Base-by-base conservation (phyloP, 2,329 filamentous ascomycete species). In the Lasiodiplodia sp. region DNA sequence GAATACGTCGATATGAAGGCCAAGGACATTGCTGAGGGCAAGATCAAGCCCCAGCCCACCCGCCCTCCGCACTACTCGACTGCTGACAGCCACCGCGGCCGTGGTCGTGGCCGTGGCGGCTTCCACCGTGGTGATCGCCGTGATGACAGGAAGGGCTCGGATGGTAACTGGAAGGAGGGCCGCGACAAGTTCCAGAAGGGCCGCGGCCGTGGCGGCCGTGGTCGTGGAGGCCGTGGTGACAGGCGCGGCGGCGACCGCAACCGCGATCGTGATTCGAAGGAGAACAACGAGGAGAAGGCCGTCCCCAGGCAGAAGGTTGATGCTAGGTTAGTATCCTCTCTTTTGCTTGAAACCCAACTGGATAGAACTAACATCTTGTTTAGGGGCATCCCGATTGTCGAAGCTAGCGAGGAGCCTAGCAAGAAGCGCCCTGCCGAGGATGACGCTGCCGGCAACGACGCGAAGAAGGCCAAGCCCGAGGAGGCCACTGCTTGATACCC, bases 1-100 rank as follows among this genome's bases (percentile, higher is more conserved):
- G 91, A 89, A 21, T 99, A 99, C 80, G 91, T 92, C 72, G 79
- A 82, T 67, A 78, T 77, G 76, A 85, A 85, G 78, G 79, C 79
- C 71, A 72, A 82, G 68, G 80, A 80, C 68, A 84, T 84, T 72
- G 76, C 78, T 62, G 79, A 81, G 8, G 79, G 80, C 66, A 80
- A 76, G 69, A 76, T 83, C 71, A 74, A 78, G 74, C 74, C 77
- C 12, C 65, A 67, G 55, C 65, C 65, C 31, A 37, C 55, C 14
- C 44, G 65, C 4, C 65, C 65, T 14, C 65, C 65, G 44, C 65
- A 67, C 55, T 76, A 75, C 10, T 47, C 40, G 18, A 12, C 44
- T 47, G n/a, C n/a, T 49, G 71, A 73, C 31, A 52, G 72, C 52
- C 72, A 66, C 79, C 57, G 62, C 16, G 71, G 73, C 55, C 71